These are phyloP conservation scores for Tetraselmis striata DNA, from an alignment of 139 green algal genomes.

Conservation along the genomic window DNA sequence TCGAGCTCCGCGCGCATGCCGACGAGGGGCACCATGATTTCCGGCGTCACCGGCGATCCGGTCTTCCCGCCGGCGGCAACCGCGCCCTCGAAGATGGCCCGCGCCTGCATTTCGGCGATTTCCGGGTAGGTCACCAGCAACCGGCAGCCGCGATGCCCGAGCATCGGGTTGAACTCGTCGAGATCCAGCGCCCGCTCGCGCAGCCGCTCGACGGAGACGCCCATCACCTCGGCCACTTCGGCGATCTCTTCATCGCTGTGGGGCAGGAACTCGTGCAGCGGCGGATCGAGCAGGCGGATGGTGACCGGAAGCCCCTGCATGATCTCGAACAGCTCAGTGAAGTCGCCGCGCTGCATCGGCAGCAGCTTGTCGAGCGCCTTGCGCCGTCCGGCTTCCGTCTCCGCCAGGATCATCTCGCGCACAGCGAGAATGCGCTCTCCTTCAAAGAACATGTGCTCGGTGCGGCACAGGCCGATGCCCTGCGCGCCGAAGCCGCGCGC, in stretches of 20 bases:
- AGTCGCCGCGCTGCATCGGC: conserved; percentile 32
- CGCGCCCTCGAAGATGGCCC: conserved; percentile 38
- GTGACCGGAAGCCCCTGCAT: conserved; percentile 36
- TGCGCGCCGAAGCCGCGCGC: conserved; percentile 28
- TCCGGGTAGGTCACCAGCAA: conserved; percentile 38
- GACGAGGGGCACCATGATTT: conserved; percentile 51
- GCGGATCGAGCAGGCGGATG: conserved; percentile 43
- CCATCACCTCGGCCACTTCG: conserved; percentile 7
- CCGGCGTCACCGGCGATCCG: conserved; percentile 10
- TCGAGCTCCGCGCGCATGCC: conserved; percentile 20
- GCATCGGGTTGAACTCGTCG: conserved; percentile 43
- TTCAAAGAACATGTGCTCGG: conserved; percentile 49
- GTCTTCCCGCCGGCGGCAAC: conserved; percentile 5
- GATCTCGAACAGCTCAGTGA: conserved; percentile 26
- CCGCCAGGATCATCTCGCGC: conserved; percentile 37
- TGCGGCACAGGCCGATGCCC: conserved; percentile 32
- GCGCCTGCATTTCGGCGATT: conserved; percentile 30
- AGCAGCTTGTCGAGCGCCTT: conserved; percentile 26
- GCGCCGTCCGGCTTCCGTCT: conserved; percentile 5
- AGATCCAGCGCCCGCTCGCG: conserved; percentile 30
- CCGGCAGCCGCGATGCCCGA: conserved; percentile 41
- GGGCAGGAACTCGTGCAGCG: conserved; percentile 49
- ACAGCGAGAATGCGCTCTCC: conserved; percentile 29
- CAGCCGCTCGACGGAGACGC: conserved; percentile 21
- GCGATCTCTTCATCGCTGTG: conserved; percentile 22